Evolutionary conservation across 1,284 basidiomycete species (phyloP), one percentile per base, ranked within the genome.

Genomic region (Leccinum cinnamomeum): DNA sequence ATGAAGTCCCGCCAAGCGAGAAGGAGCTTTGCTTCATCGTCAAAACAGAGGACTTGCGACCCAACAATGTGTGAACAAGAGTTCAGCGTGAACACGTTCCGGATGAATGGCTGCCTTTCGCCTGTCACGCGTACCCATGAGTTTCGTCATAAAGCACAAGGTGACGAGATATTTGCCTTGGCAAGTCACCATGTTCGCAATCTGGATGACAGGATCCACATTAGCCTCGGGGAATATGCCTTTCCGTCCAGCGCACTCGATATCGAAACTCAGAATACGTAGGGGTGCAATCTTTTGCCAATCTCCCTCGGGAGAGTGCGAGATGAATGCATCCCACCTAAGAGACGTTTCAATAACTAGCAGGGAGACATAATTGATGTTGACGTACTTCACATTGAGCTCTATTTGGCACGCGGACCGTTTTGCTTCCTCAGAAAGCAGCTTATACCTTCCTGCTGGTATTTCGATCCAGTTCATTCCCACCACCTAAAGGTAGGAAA

Each of bases 401-500:
- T 98, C 96, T 11, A 97, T 83, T 72, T 98, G 95, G 74, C 94
- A 97, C 48, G 83, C 82, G 0, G 95, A 96, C 51, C 83, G 82
- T 72, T 88, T 91, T 35, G 82, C 81, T 35, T 81, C 79, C 7
- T 77, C 79, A 1, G 82, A 69, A 16, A 89, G 65, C 8, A 96
- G 68, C 16, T 81, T 79, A 71, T 97, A 98, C 68, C 86, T 87
- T 2, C 92, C 91, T 1, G 89, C 87, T 2, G 91, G 90, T 18
- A 95, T 79, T 76, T 97, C 94, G 48, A 98, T 89, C 95, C 95
- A 98, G 73, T 97, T 98, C 95, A 98, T 98, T 3, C 95, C 95
- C 51, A 95, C 89, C 23, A 98, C 86, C 92, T 96, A 66, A 7
- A 3, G 14, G 59, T 7, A 35, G 53, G 8, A n/a, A 8, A 57